Evolutionary conservation across 768 basidiomycete genomes (phyloP), one percentile per base, ranked within the genome.

Genomic region (Termitomyces sp.): DNA sequence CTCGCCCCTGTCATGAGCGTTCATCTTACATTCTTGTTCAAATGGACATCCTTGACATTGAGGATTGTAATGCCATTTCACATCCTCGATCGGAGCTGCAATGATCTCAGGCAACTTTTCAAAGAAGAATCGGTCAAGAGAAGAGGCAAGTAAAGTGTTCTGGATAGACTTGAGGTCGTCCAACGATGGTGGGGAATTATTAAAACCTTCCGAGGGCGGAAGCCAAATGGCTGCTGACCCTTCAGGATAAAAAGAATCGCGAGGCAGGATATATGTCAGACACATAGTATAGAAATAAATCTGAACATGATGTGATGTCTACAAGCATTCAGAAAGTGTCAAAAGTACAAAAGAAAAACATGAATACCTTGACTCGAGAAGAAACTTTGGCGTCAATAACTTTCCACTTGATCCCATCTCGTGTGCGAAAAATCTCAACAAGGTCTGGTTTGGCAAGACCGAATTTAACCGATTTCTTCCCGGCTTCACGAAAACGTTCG

Each of bases 371-470:
- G 39, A 80, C 73, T 44, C 63, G 53, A 57, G 70, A 74, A 12
- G 78, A 79, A 0, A 74, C 73, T 63, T 82, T 82, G 2, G 77
- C 78, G 56, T 82, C 80, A 33, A 82, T 70, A 11, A 80, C 74
- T 60, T 70, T 76, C 79, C 78, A 82, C 25, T 60, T 57, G 23
- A 76, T 66, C 13, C 70, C 69, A 12, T 63, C 60, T 11, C 61
- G 52, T 2, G 59, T 64, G 13, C 74, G 71, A 7, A 58, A 68
- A 32, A 80, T 71, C 64, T 80, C 78, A 33, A 82, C 56, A 1
- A 82, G 63, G 59, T 82, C 80, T 1, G 79, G 80, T 59, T 79
- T 80, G 10, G 75, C 75, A 15, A 77, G 59, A 13, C 77, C 73
- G 63, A 81, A 80, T 3, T 56, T 63, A 7, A 80, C 70, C 7